phyloP scores from a whole-genome alignment of 2,329 filamentous ascomycete species.

The Hymenoscyphus scutula region DNA sequence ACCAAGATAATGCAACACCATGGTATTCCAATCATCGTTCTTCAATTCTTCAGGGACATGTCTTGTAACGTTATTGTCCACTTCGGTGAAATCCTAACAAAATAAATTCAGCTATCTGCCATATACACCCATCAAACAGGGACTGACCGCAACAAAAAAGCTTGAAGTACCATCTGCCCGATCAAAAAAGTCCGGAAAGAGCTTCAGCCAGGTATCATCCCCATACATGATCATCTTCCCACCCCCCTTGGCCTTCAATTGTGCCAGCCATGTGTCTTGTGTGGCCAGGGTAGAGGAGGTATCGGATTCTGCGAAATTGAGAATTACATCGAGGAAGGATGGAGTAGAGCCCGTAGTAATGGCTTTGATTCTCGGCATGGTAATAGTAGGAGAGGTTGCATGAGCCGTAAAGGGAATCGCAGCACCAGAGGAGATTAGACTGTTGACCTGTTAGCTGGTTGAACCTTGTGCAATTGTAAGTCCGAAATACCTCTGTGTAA shows the following conservation, averaged over 20 bases:
- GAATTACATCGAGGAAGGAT: constrained; percentile 92
- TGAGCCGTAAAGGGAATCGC: constrained; percentile 94
- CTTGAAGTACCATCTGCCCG: constrained; percentile 90
- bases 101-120: constrained; percentile 31
- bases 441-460: constrained; percentile 40
- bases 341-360: constrained; percentile 98
- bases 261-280: constrained; percentile 95
- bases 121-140: constrained; percentile 26
- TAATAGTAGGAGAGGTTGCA: constrained; percentile 95
- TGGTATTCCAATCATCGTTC: constrained; percentile 81
- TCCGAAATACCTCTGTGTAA: constrained; percentile 73
- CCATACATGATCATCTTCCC: constrained; percentile 92
- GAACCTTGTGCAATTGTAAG: neutral
- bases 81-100: constrained; percentile 87
- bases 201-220: constrained; percentile 96
- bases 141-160: constrained; percentile 91
- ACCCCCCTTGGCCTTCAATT: constrained; percentile 70
- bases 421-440: constrained; percentile 76
- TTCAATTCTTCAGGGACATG: constrained; percentile 76
- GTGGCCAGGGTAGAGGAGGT: constrained; percentile 80
- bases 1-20: constrained; percentile 94
- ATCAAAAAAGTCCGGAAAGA: constrained; percentile 87
- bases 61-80: constrained; percentile 94
- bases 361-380: constrained; percentile 96
- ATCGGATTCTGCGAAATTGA: constrained; percentile 95